These are phyloP conservation scores for Irpex lacteus DNA, from an alignment of 1,284 basidiomycete genomes.

Conservation along the genomic window DNA sequence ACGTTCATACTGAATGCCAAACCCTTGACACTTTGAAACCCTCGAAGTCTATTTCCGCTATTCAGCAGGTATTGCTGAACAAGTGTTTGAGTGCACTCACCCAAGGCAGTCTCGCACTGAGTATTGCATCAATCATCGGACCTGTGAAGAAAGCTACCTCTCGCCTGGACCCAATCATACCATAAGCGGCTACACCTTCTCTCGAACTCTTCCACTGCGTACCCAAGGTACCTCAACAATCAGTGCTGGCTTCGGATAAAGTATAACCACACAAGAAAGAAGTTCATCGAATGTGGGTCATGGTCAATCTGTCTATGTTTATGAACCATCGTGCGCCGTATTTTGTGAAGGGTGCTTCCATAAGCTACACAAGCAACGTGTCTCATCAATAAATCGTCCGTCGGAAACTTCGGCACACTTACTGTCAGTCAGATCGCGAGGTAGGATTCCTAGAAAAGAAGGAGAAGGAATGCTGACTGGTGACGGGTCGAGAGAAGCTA, in stretches of 20 bases:
- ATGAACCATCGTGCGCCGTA: not conserved
- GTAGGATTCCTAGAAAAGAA: not conserved
- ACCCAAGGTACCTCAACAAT: not conserved
- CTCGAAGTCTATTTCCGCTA: too few species aligned
- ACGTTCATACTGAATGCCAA: too few species aligned
- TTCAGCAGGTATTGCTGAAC: too few species aligned
- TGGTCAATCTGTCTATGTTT: not conserved
- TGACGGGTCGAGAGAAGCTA: not conserved
- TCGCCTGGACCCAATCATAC: not conserved
- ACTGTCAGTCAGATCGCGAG: not conserved
- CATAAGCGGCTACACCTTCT: not conserved
- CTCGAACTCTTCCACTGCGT: not conserved
- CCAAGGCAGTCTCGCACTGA: not conserved
- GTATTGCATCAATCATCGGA: not conserved
- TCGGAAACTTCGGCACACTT: not conserved
- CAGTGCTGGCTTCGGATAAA: not conserved
- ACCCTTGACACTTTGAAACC: too few species aligned
- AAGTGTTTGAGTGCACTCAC: not conserved
- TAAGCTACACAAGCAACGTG: not conserved
- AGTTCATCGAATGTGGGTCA: not conserved
- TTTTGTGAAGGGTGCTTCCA: not conserved
- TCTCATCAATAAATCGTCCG: not conserved
- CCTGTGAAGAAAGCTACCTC: not conserved
- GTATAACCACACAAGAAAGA: not conserved
- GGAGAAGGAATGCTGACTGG: not conserved